Percentiles rank a stretch among this genome's conserved stretches.
Conservation (phyloP, 345 rosid species). For the Cardamine chenopodiifolia region DNA sequence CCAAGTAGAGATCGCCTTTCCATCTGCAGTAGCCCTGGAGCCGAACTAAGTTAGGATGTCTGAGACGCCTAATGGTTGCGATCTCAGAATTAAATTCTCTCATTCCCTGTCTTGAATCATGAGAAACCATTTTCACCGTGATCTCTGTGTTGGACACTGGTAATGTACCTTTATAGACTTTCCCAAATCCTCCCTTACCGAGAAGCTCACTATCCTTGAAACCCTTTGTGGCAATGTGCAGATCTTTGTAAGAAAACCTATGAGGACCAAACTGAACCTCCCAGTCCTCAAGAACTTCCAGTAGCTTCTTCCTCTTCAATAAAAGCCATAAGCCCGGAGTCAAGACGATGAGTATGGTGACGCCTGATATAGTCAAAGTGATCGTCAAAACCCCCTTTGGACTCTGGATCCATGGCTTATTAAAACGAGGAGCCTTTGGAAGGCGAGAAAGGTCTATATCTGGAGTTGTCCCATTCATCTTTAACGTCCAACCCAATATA, state of each 20-base stretch:
- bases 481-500: slow-evolving; percentile 26
- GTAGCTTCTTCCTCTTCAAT: neutral
- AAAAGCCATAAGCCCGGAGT: neutral
- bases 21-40: slow-evolving; percentile 11
- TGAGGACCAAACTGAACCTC: slow-evolving; percentile 72
- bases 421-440: neutral
- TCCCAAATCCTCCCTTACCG: slow-evolving; percentile 63
- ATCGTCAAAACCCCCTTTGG: neutral
- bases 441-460: slow-evolving; percentile 4
- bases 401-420: neutral
- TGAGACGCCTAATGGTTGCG: slow-evolving; percentile 23
- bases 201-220: slow-evolving; percentile 15
- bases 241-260: slow-evolving; percentile 65
- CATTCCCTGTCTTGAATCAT: slow-evolving; percentile 31
- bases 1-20: slow-evolving; percentile 38
- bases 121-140: slow-evolving; percentile 19
- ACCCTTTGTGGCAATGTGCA: slow-evolving; percentile 35
- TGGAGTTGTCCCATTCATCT: slow-evolving; percentile 52
- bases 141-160: slow-evolving; percentile 22
- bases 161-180: slow-evolving; percentile 27
- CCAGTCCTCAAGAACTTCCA: slow-evolving; percentile 61
- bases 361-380: neutral
- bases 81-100: slow-evolving; percentile 30
- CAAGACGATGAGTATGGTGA: neutral
- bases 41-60: slow-evolving; percentile 26